Base-by-base conservation (phyloP, 1,284 basidiomycete species). In the Cryptococcus deneoformans region DNA sequence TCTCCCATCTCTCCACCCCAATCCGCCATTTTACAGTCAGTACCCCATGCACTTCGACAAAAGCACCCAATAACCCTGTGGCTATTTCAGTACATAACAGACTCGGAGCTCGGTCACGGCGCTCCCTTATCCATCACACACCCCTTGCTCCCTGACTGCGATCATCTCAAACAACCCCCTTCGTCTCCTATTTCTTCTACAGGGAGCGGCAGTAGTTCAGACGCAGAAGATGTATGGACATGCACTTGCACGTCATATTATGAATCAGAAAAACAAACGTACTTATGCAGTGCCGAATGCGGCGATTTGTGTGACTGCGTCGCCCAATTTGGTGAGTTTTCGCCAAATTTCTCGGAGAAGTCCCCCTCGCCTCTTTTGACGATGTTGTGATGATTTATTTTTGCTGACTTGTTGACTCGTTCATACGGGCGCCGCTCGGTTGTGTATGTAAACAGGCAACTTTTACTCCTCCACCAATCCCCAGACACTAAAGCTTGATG, bases 261-360 rank as follows among this genome's bases (percentile, higher is more conserved):
- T 29, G 29, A 29, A 29, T 29, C 29, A 29, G 29, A 29, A 24
- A 34, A 16, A 7, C 6, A 12, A 20, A 10, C 35, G 35, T 24
- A 7, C 8, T 36, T 60, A 40, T 60, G 58, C 44, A 60, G 54
- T 39, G 58, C 52, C 5, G 40, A 16, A 9, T 50, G 64, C 42
- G 58, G 66, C 2, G 63, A 60, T 46, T 12, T 29, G 2, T 71
- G 69, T 52, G 65, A 65, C 36, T 71, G 69, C 54, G 68, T 71
- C n/a, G 57, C 54, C 12, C 35, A 46, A 5, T 68, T 61, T 50
- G 69, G 69, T 67, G 38, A 52, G 65, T 53, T 43, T 16, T 48
- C 46, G 37, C 42, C 42, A 9, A 24, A 24, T 35, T 20, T 11
- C 11, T 29, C 39, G 24, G 47, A 50, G 14, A 14, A 24, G 10